Evolutionary conservation across 2,329 filamentous ascomycete genomes (phyloP), one percentile per base, ranked within the genome.

Genomic region (Rhytidhysteron rufulum): DNA sequence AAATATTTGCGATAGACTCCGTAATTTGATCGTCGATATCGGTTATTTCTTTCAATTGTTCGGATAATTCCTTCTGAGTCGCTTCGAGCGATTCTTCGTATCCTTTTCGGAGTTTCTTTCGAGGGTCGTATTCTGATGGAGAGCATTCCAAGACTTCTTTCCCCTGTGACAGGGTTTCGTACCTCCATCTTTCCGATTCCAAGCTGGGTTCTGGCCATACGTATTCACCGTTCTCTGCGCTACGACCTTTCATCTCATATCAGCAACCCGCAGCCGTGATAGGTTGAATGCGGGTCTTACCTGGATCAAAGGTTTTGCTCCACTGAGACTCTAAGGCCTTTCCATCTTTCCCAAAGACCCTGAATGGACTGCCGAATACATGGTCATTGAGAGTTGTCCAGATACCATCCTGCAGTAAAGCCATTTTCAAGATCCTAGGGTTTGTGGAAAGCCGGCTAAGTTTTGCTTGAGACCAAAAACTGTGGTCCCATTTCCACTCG

Each of bases 281-380:
- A n/a, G n/a, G n/a, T n/a, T n/a, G n/a, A n/a, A n/a, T n/a, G 20
- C 15, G 5, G 19, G 10, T 17, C 22, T 17, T 17, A 18, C 34
- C 34, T 35, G 17, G 8, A 13, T 21, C 33, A 29, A 13, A 37
- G 8, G 11, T 18, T 18, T 27, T 29, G n/a, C 19, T 37, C 34
- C 34, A 37, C 3, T 37, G 21, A 19, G 20, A 27, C 16, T 37
- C 24, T n/a, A 37, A 21, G 3, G 16, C 17, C n/a, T 29, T 4
- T 8, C 34, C 20, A 16, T 37, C 5, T 6, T 29, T 21, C n/a
- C 34, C 34, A 9, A 37, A 37, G 3, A 37, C 34, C 17, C 34
- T 37, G 20, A 37, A 37, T 11, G 34, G 34, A 18, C 34, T 37
- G 22, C 34, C 25, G 24, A 37, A 37, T 4, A 37, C 18, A 15